Conservation (phyloP, 1,284 basidiomycete species). For the Boletus hoseneyae region DNA sequence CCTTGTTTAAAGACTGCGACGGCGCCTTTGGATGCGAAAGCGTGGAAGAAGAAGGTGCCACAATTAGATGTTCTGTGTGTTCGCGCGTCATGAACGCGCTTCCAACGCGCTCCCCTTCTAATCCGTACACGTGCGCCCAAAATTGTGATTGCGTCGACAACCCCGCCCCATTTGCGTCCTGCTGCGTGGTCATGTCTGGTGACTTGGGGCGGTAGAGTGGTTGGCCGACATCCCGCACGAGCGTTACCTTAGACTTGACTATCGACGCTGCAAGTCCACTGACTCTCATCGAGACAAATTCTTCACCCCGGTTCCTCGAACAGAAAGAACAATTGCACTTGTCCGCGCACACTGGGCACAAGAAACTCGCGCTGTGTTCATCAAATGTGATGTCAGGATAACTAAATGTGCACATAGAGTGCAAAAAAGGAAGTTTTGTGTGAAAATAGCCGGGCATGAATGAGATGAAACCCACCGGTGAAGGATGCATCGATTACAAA, state of each 20-base stretch:
- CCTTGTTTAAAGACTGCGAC: too few relatives aligned
- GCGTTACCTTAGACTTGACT: constrained; percentile 23
- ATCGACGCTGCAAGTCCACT: constrained; percentile 24
- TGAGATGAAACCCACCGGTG: constrained; percentile 22
- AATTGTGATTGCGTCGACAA: constrained; percentile 16
- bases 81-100: constrained; percentile 24
- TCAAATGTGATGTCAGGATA: constrained; percentile 33
- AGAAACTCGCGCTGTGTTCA: constrained; percentile 21
- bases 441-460: too few relatives aligned
- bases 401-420: constrained; percentile 6
- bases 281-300: constrained; percentile 30
- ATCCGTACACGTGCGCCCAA: constrained; percentile 34
- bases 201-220: background rate
- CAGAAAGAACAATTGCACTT: constrained; percentile 32
- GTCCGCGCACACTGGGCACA: constrained; percentile 29
- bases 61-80: constrained; percentile 1
- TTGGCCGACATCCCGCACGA: constrained; percentile 21
- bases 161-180: too few relatives aligned
- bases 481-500: constrained; percentile 29
- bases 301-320: constrained; percentile 27
- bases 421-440: too few relatives aligned
- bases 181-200: too few relatives aligned
- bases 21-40: background rate
- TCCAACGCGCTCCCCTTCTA: constrained; percentile 29
- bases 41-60: background rate